Base-by-base conservation (phyloP, 345 rosid genomes). In the Linum trigynum region DNA sequence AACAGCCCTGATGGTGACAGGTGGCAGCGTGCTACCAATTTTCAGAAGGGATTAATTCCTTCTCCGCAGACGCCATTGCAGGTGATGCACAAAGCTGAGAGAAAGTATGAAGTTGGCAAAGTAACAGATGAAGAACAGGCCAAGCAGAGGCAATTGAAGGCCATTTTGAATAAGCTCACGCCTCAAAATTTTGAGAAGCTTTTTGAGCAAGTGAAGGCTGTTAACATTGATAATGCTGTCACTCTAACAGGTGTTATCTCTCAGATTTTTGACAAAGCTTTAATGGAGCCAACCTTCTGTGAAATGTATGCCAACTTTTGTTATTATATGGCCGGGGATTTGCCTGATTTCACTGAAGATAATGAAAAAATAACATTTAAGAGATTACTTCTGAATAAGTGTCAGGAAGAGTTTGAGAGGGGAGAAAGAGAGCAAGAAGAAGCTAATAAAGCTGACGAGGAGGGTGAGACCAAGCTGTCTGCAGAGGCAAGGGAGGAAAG, bases 201-300 rank as follows among this genome's bases (percentile, higher is more conserved):
- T 62, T 89, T 95, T 78, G 90, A 91, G 81, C 91, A 91, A 80
- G 99, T 95, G 8, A 84, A 85, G 76, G 85, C 63, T 23, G 97
- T 95, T 45, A 87, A 87, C 64, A 91, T 95, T 51, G 95, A 95
- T 75, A 95, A 79, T 69, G 80, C 79, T 36, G 77, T 7, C 63
- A 95, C 96, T 5, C 99, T 94, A 71, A 69, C 50, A 12, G 88
- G 92, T 53, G 88, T 94, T 59, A 87, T 94, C 72, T 83, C 89
- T 7, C 99, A 90, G 81, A 94, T 94, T 72, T 95, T 91, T 80
- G 96, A 91, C 76, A 91, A 89, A 82, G 99, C 99, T 72, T 82
- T 91, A 62, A 91, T 84, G 91, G 97, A 91, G 82, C 99, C 97
- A 59, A 91, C 97, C 62, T 95, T 95, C 72, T 87, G 96, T 81